phyloP scores from a whole-genome alignment of 257 asterid species.

The Plantago ovata region DNA sequence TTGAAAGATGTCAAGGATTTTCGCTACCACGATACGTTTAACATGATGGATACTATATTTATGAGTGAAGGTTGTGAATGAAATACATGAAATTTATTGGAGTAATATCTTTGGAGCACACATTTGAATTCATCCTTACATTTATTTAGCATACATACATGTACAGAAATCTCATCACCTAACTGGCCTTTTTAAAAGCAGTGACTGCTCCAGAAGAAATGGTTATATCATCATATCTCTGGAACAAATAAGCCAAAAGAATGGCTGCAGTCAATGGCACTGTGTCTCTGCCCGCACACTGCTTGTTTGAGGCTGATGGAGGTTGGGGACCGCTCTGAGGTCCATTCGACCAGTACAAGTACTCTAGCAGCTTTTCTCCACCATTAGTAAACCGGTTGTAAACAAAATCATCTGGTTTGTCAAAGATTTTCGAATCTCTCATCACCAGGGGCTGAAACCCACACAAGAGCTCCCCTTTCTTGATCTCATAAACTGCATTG shows the following conservation, averaged over 20 bases:
- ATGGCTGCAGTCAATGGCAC: conserved; percentile 68
- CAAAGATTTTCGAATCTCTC: conserved; percentile 69
- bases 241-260: conserved; percentile 66
- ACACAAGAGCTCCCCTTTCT: conserved; percentile 85
- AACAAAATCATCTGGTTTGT: conserved; percentile 63
- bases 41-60: background rate
- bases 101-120: background rate
- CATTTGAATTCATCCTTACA: background rate
- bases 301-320: conserved; percentile 67
- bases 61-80: background rate
- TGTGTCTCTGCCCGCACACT: conserved; percentile 58
- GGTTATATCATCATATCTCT: conserved; percentile 68
- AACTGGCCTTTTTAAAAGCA: conserved; percentile 40
- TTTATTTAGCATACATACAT: background rate
- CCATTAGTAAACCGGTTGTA: conserved; percentile 57
- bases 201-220: conserved; percentile 46
- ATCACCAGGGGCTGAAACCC: conserved; percentile 72
- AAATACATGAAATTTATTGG: background rate
- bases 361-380: conserved; percentile 42
- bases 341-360: conserved; percentile 88
- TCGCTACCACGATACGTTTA: background rate
- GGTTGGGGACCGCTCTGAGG: conserved; percentile 60
- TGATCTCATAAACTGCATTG: conserved; percentile 53
- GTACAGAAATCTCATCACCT: conserved; percentile 23
- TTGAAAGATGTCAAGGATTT: conserved; percentile 20